A percentile compares a stretch with the other conserved stretches of the same genome.
These are phyloP conservation scores for Daedaleopsis nitida DNA, from an alignment of 768 basidiomycete species.

Conservation along the genomic window DNA sequence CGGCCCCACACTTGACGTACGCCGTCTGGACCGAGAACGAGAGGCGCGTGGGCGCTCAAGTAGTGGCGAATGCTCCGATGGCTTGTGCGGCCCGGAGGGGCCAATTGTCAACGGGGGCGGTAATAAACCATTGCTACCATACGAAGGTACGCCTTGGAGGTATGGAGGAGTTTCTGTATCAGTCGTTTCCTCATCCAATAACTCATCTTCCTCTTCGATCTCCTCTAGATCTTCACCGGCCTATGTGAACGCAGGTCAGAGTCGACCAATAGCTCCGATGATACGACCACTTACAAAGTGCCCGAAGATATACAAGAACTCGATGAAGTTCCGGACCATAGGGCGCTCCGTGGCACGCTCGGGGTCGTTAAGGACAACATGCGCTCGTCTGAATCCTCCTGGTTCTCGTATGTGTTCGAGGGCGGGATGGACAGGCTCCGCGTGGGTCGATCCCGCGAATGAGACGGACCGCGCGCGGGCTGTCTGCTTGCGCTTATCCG, in stretches of 20 bases:
- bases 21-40: slow-evolving; percentile 53
- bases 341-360: slow-evolving; percentile 40
- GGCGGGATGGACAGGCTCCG: slow-evolving; percentile 60
- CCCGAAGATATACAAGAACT: slow-evolving; percentile 93
- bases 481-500: slow-evolving; percentile 63
- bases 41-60: slow-evolving; percentile 43
- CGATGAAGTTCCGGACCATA: slow-evolving; percentile 83
- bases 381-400: slow-evolving; percentile 92
- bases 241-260: slow-evolving; percentile 38
- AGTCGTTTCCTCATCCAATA: slow-evolving; percentile 39
- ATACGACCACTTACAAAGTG: slow-evolving; percentile 75
- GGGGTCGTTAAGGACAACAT: slow-evolving; percentile 63
- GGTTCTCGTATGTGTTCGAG: slow-evolving; percentile 95
- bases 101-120: slow-evolving; percentile 5
- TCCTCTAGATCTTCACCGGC: slow-evolving; percentile 87
- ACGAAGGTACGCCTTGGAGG: slow-evolving; percentile 12
- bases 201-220: slow-evolving; percentile 58
- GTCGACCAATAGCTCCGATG: not conserved
- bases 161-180: slow-evolving; percentile 14
- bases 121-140: slow-evolving; percentile 6
- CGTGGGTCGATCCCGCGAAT: slow-evolving; percentile 56
- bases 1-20: slow-evolving; percentile 55
- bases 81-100: slow-evolving; percentile 19
- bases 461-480: slow-evolving; percentile 71
- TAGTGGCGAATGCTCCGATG: slow-evolving; percentile 59